Evolutionary conservation across 1,284 basidiomycete genomes (phyloP).

Genomic region (Rhodotorula glutinis): DNA sequence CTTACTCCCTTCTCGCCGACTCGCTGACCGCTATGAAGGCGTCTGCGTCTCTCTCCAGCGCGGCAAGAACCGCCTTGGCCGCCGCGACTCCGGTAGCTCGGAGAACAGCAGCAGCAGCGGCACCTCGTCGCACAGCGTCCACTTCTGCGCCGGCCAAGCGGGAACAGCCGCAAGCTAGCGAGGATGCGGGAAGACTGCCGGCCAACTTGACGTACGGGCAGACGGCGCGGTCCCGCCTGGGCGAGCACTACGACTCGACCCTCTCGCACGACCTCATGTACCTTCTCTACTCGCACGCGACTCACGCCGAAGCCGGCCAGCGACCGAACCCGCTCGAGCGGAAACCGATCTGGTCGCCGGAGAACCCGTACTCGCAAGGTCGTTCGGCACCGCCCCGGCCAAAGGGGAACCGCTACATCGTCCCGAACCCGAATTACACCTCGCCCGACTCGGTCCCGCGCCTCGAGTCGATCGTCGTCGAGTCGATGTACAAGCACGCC

Average conservation of each 20-base stretch:
- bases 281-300: slow-evolving; percentile 83
- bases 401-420: slow-evolving; percentile 66
- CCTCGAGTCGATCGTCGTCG: slow-evolving; percentile 79
- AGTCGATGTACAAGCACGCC: slow-evolving; percentile 73
- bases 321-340: slow-evolving; percentile 47
- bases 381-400: slow-evolving; percentile 65
- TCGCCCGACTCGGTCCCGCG: slow-evolving; percentile 65
- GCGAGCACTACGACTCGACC: slow-evolving; percentile 79
- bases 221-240: slow-evolving; percentile 70
- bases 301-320: slow-evolving; percentile 38
- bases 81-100: not conserved
- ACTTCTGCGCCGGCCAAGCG: not conserved
- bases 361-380: slow-evolving; percentile 73
- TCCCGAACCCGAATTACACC: slow-evolving; percentile 61
- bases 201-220: slow-evolving; percentile 17
- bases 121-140: not conserved
- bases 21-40: too few relatives aligned
- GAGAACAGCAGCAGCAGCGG: not conserved
- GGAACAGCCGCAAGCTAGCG: not conserved
- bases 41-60: not conserved
- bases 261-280: slow-evolving; percentile 87
- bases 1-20: too few relatives aligned
- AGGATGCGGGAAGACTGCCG: not conserved
- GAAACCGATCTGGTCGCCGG: slow-evolving; percentile 67
- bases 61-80: slow-evolving; percentile 14